Evolutionary conservation across 345 rosid species (phyloP).

Genomic region (Pugionium dolabratum): DNA sequence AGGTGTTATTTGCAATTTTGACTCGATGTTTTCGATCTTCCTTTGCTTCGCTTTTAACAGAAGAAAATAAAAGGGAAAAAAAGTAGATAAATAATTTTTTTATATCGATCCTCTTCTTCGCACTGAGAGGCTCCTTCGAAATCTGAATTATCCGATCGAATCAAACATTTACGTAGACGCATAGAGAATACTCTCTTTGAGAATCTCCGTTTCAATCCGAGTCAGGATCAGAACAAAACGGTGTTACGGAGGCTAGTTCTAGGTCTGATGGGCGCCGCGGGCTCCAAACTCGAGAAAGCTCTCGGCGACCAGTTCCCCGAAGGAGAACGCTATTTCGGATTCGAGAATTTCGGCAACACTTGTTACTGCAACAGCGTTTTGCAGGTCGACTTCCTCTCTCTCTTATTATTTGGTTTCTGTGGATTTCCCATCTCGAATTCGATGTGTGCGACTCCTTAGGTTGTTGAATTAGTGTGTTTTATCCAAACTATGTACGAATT

Average conservation of each 20-base stretch:
- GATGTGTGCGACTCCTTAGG: slow-evolving; percentile 2
- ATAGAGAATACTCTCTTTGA: slow-evolving; percentile 1
- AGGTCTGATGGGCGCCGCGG: slow-evolving; percentile 88
- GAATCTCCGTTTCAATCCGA: slow-evolving; percentile 35
- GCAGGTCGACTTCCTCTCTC: slow-evolving; percentile 55
- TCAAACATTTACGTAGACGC: slow-evolving; percentile 22
- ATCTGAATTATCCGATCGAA: slow-evolving; percentile 34
- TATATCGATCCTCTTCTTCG: slow-evolving; percentile 24
- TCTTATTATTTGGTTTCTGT: background rate
- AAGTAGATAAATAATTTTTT: too few relatives aligned
- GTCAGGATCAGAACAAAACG: slow-evolving; percentile 39
- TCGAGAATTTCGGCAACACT: slow-evolving; percentile 98
- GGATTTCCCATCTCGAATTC: slow-evolving; percentile 12
- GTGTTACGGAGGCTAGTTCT: slow-evolving; percentile 37
- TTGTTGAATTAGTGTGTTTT: slow-evolving; percentile 8
- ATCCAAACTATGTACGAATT: background rate
- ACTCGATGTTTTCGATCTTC: slow-evolving; percentile 7
- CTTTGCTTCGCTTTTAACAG: background rate
- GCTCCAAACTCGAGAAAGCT: slow-evolving; percentile 99
- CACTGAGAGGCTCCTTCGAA: slow-evolving; percentile 18
- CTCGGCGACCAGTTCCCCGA: slow-evolving; percentile 99
- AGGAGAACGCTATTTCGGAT: slow-evolving; percentile 98
- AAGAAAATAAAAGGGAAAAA: background rate
- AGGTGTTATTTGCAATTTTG: slow-evolving; percentile 10
- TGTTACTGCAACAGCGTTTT: slow-evolving; percentile 98